Evolutionary conservation across 768 basidiomycete genomes (phyloP).

Genomic region (Xerocomellus intermedius): DNA sequence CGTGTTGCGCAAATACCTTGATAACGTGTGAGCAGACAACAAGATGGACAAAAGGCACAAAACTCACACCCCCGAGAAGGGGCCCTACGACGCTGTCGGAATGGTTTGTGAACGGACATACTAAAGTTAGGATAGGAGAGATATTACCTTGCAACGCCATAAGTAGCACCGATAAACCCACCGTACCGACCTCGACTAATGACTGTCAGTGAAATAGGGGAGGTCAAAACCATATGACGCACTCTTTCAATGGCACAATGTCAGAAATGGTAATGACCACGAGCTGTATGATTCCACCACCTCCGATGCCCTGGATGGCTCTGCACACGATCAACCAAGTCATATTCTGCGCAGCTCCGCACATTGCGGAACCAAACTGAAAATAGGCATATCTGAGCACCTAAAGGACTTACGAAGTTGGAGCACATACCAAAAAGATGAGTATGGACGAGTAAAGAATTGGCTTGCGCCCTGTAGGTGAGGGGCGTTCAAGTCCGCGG

Average conservation of each 20-base stretch:
- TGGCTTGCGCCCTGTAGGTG: slow-evolving; percentile 56
- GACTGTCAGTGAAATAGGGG: slow-evolving; percentile 15
- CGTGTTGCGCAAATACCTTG: slow-evolving; percentile 68
- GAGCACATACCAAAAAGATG: slow-evolving; percentile 58
- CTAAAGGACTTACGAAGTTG: not conserved
- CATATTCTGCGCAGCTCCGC: slow-evolving; percentile 79
- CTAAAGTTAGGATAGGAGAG: not conserved
- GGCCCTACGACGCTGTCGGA: slow-evolving; percentile 65
- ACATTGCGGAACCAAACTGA: slow-evolving; percentile 76
- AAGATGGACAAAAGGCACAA: not conserved
- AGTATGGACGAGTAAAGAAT: slow-evolving; percentile 64
- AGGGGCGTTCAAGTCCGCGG: slow-evolving; percentile 26
- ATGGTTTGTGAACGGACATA: not conserved
- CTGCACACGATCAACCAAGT: slow-evolving; percentile 73
- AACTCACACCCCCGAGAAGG: slow-evolving; percentile 73
- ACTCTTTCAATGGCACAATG: slow-evolving; percentile 80
- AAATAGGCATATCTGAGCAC: not conserved
- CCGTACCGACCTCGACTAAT: slow-evolving; percentile 74
- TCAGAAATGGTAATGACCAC: slow-evolving; percentile 80
- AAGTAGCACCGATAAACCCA: slow-evolving; percentile 72
- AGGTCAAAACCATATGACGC: slow-evolving; percentile 21
- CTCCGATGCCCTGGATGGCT: slow-evolving; percentile 82
- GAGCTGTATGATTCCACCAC: slow-evolving; percentile 75
- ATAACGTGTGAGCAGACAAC: slow-evolving; percentile 1
- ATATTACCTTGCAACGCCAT: slow-evolving; percentile 59